Conservation (phyloP, 2,329 filamentous ascomycete genomes). For the Amesomyces nigricolor region DNA sequence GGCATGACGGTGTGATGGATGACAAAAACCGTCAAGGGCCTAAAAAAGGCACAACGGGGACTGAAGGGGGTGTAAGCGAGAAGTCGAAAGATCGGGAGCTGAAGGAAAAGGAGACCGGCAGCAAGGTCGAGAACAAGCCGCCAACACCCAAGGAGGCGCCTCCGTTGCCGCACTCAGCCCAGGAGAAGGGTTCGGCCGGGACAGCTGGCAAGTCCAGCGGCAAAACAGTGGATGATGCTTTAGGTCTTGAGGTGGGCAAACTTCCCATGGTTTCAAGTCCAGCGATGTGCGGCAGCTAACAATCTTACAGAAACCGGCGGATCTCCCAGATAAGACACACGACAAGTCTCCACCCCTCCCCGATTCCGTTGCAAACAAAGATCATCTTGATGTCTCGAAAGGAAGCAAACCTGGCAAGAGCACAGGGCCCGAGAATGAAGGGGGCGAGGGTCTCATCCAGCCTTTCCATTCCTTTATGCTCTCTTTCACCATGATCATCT, state of each 20-base stretch:
- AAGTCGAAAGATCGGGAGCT: constrained; percentile 72
- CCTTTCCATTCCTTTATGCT: constrained; percentile 85
- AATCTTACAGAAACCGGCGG: constrained; percentile 62
- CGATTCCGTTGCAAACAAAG: constrained; percentile 57
- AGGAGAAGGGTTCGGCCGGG: constrained; percentile 55
- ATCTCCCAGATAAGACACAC: constrained; percentile 72
- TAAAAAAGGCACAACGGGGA: constrained; percentile 81
- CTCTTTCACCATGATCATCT: constrained; percentile 93
- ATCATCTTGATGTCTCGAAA: constrained; percentile 52
- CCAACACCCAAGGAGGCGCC: constrained; percentile 81
- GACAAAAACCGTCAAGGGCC: constrained; percentile 71
- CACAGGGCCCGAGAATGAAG: constrained; percentile 37
- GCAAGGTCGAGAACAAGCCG: constrained; percentile 67
- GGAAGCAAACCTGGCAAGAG: constrained; percentile 32
- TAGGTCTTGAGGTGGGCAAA: constrained; percentile 52
- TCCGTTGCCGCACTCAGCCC: constrained; percentile 73
- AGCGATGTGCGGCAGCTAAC: constrained; percentile 8
- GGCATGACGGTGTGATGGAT: constrained; percentile 84
- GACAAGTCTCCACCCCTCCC: constrained; percentile 68
- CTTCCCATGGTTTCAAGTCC: background rate
- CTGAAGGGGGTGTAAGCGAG: constrained; percentile 81
- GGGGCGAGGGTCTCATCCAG: constrained; percentile 59
- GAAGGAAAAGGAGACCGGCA: constrained; percentile 59
- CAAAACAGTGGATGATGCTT: constrained; percentile 36
- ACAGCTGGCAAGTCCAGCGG: constrained; percentile 37